A percentile compares a stretch with the other conserved stretches of the same genome.
Conservation (phyloP, 1,139 yeast genomes). For the Kodamaea alishanica region DNA sequence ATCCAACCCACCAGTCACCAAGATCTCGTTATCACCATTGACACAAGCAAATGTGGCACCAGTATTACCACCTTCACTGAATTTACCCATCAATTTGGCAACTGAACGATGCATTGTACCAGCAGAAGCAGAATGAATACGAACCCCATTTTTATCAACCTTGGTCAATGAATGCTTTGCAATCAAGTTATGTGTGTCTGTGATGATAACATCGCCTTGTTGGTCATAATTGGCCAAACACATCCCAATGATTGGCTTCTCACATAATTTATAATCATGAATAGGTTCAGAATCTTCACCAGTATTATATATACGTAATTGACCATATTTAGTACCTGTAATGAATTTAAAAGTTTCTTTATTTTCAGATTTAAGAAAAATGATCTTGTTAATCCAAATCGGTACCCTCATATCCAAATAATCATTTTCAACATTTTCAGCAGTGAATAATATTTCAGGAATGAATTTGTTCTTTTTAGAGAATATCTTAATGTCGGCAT, state of each 20-base stretch:
- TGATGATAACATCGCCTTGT: conserved; percentile 42
- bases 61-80: conserved; percentile 42
- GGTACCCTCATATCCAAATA: conserved; percentile 64
- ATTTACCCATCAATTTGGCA: conserved; percentile 41
- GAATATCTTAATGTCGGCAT: conserved; percentile 18
- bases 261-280: conserved; percentile 44
- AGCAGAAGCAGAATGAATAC: conserved; percentile 43
- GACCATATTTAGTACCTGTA: conserved; percentile 69
- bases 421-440: conserved; percentile 67
- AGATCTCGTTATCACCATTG: conserved; percentile 26
- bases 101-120: conserved; percentile 39
- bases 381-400: conserved; percentile 54
- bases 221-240: conserved; percentile 27
- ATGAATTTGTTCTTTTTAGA: conserved; percentile 15
- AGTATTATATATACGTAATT: conserved; percentile 60
- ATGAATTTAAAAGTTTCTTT: conserved; percentile 43
- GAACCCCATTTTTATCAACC: conserved; percentile 35
- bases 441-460: conserved; percentile 40
- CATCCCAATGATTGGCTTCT: conserved; percentile 44
- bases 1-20: conserved; percentile 76
- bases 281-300: conserved; percentile 58
- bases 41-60: conserved; percentile 38
- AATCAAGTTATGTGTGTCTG: conserved; percentile 56
- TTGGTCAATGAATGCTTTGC: conserved; percentile 48
- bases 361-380: conserved; percentile 36